Conservation (phyloP, 495 filamentous ascomycete genomes). For the Collariella sp. region DNA sequence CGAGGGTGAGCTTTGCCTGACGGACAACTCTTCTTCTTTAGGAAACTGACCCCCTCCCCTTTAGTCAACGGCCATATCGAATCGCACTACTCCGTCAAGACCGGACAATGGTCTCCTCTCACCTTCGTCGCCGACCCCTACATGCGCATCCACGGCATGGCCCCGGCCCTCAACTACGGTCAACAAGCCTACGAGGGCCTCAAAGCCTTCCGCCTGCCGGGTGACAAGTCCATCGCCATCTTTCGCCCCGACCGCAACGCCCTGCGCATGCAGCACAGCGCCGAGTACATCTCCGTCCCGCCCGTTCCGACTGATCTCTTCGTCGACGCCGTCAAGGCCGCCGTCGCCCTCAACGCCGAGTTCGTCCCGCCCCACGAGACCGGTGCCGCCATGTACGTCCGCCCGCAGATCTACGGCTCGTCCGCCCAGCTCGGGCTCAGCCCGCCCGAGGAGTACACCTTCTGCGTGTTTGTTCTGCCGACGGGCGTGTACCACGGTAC, state of each 20-base stretch:
- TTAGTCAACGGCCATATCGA: constrained; percentile 72
- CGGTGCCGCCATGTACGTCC: constrained; percentile 81
- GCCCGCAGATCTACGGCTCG: constrained; percentile 77
- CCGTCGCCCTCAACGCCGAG: constrained; percentile 76
- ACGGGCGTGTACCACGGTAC: constrained; percentile 86
- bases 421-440: constrained; percentile 70
- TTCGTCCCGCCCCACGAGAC: constrained; percentile 79
- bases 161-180: constrained; percentile 84
- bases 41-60: constrained; percentile 1
- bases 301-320: constrained; percentile 65
- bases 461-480: constrained; percentile 75
- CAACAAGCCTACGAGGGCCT: constrained; percentile 91
- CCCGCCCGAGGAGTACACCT: constrained; percentile 82
- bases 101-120: constrained; percentile 65
- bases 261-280: constrained; percentile 66
- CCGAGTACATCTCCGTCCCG: constrained; percentile 70
- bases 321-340: constrained; percentile 61
- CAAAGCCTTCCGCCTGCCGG: constrained; percentile 76
- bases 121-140: constrained; percentile 67
- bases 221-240: constrained; percentile 53
- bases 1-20: constrained; percentile 52
- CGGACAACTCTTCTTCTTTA: background rate
- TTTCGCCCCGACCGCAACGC: constrained; percentile 81
- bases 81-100: constrained; percentile 59
- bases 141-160: constrained; percentile 80